Evolutionary conservation across 805 yeast genomes (phyloP).

Genomic region (Saccharomyces cerevisiae): DNA sequence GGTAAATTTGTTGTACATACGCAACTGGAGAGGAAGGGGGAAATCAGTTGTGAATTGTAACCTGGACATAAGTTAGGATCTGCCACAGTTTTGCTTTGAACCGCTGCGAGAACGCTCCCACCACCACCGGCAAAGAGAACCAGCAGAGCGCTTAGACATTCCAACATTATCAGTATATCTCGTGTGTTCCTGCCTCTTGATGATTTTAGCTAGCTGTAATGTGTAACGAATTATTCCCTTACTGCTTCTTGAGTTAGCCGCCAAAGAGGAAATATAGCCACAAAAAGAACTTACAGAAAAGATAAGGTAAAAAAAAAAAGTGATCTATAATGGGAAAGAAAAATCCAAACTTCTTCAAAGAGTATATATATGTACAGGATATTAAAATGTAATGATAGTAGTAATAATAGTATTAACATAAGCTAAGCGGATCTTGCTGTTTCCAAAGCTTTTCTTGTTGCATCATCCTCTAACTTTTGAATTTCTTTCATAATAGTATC

Average conservation of each 20-base stretch:
- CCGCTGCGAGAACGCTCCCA: background rate
- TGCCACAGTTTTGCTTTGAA: background rate
- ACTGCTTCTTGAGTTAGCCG: background rate
- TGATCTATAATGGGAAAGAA: background rate
- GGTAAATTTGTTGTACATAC: background rate
- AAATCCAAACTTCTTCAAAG: background rate
- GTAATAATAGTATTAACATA: background rate
- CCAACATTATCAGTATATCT: background rate
- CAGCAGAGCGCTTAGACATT: background rate
- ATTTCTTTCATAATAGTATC: slow-evolving; percentile 43
- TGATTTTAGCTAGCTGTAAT: background rate
- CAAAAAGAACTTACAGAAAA: background rate
- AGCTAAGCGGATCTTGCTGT: slow-evolving; percentile 8
- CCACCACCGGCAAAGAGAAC: background rate
- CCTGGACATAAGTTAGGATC: background rate
- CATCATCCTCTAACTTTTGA: slow-evolving; percentile 25
- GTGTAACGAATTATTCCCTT: background rate
- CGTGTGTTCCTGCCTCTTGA: background rate
- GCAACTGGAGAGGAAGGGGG: background rate
- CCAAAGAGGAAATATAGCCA: background rate
- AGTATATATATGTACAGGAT: slow-evolving; percentile 4
- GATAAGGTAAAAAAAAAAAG: background rate
- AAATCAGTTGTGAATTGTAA: background rate
- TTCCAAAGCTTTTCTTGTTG: slow-evolving; percentile 20
- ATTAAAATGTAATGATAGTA: background rate